Base-by-base conservation (phyloP, 352 stramenopile species). In the Phytophthora sp. region DNA sequence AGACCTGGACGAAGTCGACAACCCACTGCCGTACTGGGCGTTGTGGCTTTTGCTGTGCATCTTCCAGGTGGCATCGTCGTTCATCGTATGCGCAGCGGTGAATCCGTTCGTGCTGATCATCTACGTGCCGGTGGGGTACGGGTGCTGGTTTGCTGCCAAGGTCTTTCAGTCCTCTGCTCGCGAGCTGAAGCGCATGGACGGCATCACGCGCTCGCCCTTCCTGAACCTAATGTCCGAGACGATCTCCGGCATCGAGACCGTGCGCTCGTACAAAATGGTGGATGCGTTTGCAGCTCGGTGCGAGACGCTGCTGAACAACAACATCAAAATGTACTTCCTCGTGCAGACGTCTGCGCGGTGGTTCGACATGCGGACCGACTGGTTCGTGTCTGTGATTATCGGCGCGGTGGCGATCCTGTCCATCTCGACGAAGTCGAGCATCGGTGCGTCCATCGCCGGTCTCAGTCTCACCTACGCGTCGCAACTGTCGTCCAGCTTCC, bases 121-220 rank as follows among this genome's bases (percentile, higher is more conserved):
- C 24, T 87, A 86, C 50, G 9, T 74, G 7, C 77, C 76, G 5
- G 58, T 83, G 5, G 26, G 9, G 38, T 71, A 23, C 15, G 50
- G 41, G 41, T 67, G 43, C 41, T 55, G 43, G 39, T 17, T 67
- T 27, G 31, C 58, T 43, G 45, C 31, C 31, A 44, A 96, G 97
- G 62, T 98, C 54, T 97, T 96, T 75, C 77, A 97, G 54, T 62
- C 74, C 48, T 84, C 77, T 18, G 70, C 86, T 62, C 62, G 80
- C 3, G 96, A 98, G 60, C 62, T 99, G 13, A 97, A 99, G 77
- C 86, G 97, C 5, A 79, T 99, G 13, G 97, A 99, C 59, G 89
- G 88, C 11, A 73, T 98, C 48, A 83, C 74, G 3, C 70, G 72
- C 10, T 82, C 89, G 12, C 96, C 97, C 1, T 88, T 99, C 32